These are phyloP conservation scores for Camelina sativa DNA, from an alignment of 345 rosid species.

Conservation along the genomic window DNA sequence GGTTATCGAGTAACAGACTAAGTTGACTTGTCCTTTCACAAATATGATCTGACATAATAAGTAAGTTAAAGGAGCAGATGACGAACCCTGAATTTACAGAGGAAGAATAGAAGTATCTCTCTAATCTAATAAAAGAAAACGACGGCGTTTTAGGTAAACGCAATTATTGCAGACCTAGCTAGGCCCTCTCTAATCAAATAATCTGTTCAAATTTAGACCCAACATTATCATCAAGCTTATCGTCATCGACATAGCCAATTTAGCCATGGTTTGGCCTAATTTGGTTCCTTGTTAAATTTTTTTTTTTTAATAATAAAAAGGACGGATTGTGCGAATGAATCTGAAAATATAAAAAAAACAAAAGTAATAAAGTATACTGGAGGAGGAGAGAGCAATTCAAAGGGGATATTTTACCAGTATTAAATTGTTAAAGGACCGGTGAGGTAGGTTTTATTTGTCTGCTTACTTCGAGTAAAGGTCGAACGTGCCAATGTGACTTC, in stretches of 20 bases:
- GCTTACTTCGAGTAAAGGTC: slow-evolving; percentile 35
- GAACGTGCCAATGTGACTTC: slow-evolving; percentile 44
- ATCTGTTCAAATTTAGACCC: not conserved
- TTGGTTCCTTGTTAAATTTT: not conserved
- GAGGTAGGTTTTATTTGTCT: slow-evolving; percentile 33
- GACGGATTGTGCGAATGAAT: slow-evolving; percentile 28
- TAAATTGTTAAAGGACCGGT: not conserved
- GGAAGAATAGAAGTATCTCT: too few relatives aligned
- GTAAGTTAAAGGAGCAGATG: too few relatives aligned
- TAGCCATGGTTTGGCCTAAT: slow-evolving; percentile 6
- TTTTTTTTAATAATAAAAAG: not conserved
- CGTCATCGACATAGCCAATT: slow-evolving; percentile 10
- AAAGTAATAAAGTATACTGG: not conserved
- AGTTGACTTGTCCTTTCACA: too few relatives aligned
- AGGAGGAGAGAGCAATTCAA: not conserved
- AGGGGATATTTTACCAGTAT: not conserved
- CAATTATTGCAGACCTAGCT: not conserved
- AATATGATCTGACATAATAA: too few relatives aligned
- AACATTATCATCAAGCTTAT: slow-evolving; percentile 19
- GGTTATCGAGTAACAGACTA: too few relatives aligned
- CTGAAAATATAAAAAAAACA: slow-evolving; percentile 16
- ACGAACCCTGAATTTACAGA: too few relatives aligned
- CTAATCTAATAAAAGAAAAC: too few relatives aligned
- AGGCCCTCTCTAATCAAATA: too few relatives aligned
- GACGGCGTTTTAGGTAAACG: too few relatives aligned